Percentiles rank a stretch among this genome's conserved stretches.
These are phyloP conservation scores for Paraglomus brasilianum DNA, from an alignment of 192 early-diverging fungal species.

Conservation along the genomic window DNA sequence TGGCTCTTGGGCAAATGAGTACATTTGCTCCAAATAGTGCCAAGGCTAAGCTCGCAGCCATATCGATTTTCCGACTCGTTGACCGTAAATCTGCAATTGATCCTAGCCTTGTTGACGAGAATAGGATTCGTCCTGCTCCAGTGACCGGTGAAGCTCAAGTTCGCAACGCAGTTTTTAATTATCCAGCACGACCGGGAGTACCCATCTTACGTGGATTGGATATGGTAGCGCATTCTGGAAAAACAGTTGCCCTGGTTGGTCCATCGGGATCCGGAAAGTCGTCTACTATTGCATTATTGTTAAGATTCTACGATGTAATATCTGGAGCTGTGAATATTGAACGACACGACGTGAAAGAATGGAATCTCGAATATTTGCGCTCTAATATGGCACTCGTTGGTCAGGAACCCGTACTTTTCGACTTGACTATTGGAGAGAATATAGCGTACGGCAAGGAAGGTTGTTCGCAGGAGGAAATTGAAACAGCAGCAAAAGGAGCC, in stretches of 20 bases:
- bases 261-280: slow-evolving; percentile 87
- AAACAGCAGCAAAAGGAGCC: slow-evolving; percentile 52
- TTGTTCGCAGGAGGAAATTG: slow-evolving; percentile 56
- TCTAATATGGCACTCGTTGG: slow-evolving; percentile 71
- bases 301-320: slow-evolving; percentile 79
- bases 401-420: slow-evolving; percentile 80
- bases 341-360: no score
- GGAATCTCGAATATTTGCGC: slow-evolving; percentile 89
- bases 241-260: slow-evolving; percentile 86
- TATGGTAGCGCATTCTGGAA: slow-evolving; percentile 51
- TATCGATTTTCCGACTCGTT: slow-evolving; percentile 67
- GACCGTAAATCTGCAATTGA: slow-evolving; percentile 74
- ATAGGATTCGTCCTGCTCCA: slow-evolving; percentile 34
- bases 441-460: slow-evolving; percentile 68
- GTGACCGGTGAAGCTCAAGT: slow-evolving; percentile 42
- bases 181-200: slow-evolving; percentile 64
- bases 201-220: slow-evolving; percentile 59
- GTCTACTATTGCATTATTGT: slow-evolving; percentile 59
- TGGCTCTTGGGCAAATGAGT: slow-evolving; percentile 57
- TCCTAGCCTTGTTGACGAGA: slow-evolving; percentile 42
- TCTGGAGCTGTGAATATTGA: slow-evolving; percentile 60
- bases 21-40: slow-evolving; percentile 72
- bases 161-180: slow-evolving; percentile 54
- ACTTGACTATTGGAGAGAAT: slow-evolving; percentile 75
- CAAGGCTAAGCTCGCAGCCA: slow-evolving; percentile 78